A percentile compares a stretch with the other conserved stretches of the same genome.
phyloP scores from a whole-genome alignment of 2,329 filamentous ascomycete species.

The Curvularia lunata region DNA sequence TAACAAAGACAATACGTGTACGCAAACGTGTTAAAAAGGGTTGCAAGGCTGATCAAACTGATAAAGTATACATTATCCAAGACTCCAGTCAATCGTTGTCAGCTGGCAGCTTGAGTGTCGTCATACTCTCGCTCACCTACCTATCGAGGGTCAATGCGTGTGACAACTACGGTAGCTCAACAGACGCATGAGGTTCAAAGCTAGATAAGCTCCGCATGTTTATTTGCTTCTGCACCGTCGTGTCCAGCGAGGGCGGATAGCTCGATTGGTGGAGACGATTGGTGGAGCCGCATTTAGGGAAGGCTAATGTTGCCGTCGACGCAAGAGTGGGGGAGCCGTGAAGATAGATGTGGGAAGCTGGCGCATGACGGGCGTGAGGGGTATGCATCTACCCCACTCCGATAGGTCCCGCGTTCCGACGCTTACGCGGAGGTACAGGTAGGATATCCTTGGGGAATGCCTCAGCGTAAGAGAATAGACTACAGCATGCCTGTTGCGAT shows the following conservation, averaged over 20 bases:
- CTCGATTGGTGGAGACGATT: conserved; percentile 15
- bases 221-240: not conserved
- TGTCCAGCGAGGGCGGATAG: conserved; percentile 14
- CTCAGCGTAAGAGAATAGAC: not conserved
- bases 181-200: conserved; percentile 2
- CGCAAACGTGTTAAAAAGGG: not conserved
- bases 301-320: conserved; percentile 8
- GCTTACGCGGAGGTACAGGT: not conserved
- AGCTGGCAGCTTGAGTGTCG: not conserved
- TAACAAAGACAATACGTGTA: not conserved
- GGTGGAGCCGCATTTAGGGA: conserved; percentile 10
- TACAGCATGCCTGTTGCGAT: not conserved
- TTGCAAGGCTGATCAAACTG: not conserved
- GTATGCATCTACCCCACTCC: conserved; percentile 4
- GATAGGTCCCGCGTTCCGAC: conserved; percentile 17
- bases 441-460: not conserved
- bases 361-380: conserved; percentile 13
- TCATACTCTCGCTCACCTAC: conserved; percentile 34
- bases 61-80: not conserved
- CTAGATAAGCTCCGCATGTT: not conserved
- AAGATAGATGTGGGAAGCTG: not conserved
- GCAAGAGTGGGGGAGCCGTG: conserved; percentile 34
- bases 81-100: not conserved
- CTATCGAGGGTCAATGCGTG: conserved; percentile 21
- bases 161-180: conserved; percentile 18